Evolutionary conservation across 352 stramenopile genomes (phyloP).

Genomic region (Globisporangium alternatum): DNA sequence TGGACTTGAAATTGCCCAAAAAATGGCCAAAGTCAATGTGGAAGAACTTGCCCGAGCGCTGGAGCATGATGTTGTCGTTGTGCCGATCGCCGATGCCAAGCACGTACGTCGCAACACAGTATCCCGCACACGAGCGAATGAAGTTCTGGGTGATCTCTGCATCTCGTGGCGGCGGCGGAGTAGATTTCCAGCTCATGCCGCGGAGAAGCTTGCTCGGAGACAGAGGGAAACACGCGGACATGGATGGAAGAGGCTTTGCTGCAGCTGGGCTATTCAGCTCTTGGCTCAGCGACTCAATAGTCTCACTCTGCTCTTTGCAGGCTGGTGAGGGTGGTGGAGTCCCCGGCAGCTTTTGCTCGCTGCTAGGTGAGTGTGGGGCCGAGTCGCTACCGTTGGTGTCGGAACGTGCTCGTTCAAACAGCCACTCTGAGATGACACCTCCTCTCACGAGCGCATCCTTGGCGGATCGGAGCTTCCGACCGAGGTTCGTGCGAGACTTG

Average conservation of each 20-base stretch:
- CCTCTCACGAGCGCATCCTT: constrained; percentile 66
- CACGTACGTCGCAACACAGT: constrained; percentile 93
- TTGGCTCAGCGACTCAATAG: background rate
- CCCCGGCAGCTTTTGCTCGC: background rate
- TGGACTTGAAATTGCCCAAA: constrained; percentile 94
- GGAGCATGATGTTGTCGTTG: constrained; percentile 96
- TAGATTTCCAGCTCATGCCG: constrained; percentile 25
- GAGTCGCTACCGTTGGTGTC: background rate
- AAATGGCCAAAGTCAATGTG: constrained; percentile 98
- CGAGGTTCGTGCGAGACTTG: constrained; percentile 52
- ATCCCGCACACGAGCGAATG: constrained; percentile 85
- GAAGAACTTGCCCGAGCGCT: constrained; percentile 91
- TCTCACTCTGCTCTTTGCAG: background rate
- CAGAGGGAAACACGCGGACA: constrained; percentile 54
- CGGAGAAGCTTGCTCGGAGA: constrained; percentile 36
- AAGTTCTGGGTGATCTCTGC: constrained; percentile 85
- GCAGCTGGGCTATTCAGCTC: constrained; percentile 20
- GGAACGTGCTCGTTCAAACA: constrained; percentile 34
- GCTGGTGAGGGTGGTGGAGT: constrained; percentile 8
- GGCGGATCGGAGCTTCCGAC: constrained; percentile 62
- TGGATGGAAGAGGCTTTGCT: constrained; percentile 15
- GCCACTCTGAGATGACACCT: constrained; percentile 67
- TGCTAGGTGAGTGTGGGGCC: constrained; percentile 3
- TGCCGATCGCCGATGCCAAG: constrained; percentile 93
- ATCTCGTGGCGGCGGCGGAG: constrained; percentile 25